A percentile compares a stretch with the other conserved stretches of the same genome.
These are phyloP conservation scores for Aspergillus melleus DNA, from an alignment of 2,329 filamentous ascomycete species.

Conservation along the genomic window DNA sequence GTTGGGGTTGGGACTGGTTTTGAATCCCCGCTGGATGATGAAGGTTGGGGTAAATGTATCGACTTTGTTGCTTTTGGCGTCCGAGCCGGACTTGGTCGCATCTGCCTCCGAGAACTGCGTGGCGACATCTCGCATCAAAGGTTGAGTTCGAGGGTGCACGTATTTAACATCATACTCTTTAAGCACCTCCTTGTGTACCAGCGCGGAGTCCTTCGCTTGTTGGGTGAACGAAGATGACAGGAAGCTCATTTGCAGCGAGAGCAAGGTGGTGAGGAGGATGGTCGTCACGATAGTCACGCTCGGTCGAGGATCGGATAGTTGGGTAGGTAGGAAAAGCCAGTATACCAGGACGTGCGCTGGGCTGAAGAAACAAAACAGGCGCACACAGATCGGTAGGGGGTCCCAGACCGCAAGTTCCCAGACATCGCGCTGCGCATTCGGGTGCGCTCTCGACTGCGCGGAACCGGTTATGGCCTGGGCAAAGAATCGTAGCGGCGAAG, in stretches of 20 bases:
- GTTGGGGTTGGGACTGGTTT: slow-evolving; percentile 79
- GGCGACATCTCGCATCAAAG: slow-evolving; percentile 72
- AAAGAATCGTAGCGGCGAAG: slow-evolving; percentile 76
- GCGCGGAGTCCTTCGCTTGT: slow-evolving; percentile 77
- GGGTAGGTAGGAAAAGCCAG: slow-evolving; percentile 79
- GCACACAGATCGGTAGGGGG: slow-evolving; percentile 77
- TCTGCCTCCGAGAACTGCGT: slow-evolving; percentile 67
- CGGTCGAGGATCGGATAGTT: slow-evolving; percentile 72
- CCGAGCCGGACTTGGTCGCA: slow-evolving; percentile 38
- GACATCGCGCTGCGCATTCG: slow-evolving; percentile 73
- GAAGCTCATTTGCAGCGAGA: slow-evolving; percentile 75
- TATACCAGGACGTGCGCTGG: slow-evolving; percentile 92
- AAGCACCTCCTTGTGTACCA: slow-evolving; percentile 89
- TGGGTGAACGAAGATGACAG: slow-evolving; percentile 75
- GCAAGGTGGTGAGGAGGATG: slow-evolving; percentile 69
- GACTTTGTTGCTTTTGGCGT: slow-evolving; percentile 54
- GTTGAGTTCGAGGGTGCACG: slow-evolving; percentile 85
- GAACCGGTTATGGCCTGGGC: slow-evolving; percentile 67
- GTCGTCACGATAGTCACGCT: slow-evolving; percentile 85
- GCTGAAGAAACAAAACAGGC: slow-evolving; percentile 86
- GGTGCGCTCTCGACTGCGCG: slow-evolving; percentile 81
- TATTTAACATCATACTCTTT: slow-evolving; percentile 96
- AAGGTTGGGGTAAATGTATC: slow-evolving; percentile 63
- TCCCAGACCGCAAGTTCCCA: slow-evolving; percentile 97
- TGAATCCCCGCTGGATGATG: slow-evolving; percentile 72